Percentiles rank a stretch among this genome's conserved stretches.
phyloP scores from a whole-genome alignment of 176 grass and related monocot genomes.

The Phyllostachys edulis region DNA sequence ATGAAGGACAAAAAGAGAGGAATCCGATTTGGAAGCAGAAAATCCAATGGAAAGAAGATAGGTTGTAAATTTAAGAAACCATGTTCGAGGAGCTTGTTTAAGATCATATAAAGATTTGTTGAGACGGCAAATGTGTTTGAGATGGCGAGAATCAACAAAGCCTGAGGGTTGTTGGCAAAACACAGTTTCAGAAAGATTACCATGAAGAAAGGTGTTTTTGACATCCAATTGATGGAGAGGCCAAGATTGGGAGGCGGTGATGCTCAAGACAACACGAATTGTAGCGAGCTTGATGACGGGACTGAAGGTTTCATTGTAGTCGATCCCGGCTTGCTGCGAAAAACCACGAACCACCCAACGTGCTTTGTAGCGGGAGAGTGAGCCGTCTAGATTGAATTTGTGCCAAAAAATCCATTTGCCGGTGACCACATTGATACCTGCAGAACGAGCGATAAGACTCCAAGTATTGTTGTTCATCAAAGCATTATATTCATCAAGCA shows the following conservation, averaged over 20 bases:
- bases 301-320: neutral
- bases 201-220: conserved; percentile 3
- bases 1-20: neutral
- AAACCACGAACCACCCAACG: neutral
- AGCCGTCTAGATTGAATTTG: neutral
- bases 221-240: too few species aligned
- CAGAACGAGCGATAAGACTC: neutral
- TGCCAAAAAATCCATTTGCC: neutral
- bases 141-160: neutral
- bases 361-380: neutral
- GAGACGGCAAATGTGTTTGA: neutral
- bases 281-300: neutral
- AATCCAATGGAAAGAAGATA: neutral
- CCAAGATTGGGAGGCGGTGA: neutral
- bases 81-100: neutral
- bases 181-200: neutral
- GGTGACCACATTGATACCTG: neutral
- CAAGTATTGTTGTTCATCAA: neutral
- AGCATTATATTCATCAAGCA: neutral
- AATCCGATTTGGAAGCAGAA: neutral
- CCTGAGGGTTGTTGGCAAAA: neutral
- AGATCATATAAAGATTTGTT: neutral
- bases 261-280: neutral
- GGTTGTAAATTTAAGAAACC: neutral
- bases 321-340: neutral